Base-by-base conservation (phyloP, 441 rosid genomes). In the Pelargonium fulgidum region DNA sequence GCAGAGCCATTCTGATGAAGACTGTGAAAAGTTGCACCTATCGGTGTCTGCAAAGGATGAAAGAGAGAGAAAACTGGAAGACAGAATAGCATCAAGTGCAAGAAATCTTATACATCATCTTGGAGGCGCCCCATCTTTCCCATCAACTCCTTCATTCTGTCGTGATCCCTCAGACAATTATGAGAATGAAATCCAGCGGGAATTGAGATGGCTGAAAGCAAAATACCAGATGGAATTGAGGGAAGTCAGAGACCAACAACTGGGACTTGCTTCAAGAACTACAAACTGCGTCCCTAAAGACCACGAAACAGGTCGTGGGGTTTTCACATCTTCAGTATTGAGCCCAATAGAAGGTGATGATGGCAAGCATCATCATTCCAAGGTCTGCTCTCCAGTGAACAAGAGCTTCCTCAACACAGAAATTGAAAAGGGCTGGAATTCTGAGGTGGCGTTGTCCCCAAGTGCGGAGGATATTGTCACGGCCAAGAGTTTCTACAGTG, bases 121-220 rank as follows among this genome's bases (percentile, higher is more conserved):
- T 5, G 50, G 74, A 0, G 75, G 73, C 58, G 82, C 83, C 3
- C 76, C 75, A 19, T 83, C 92, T 3, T 80, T 76, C 66, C 75
- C 83, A 3, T 67, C 69, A 1, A 39, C 67, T 66, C 79, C 82
- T 22, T 75, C 87, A 4, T 24, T 76, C 64, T 72, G 74, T 70
- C 69, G 59, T 64, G 84, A 81, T 48, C 76, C 75, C 61, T 22
- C 73, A 0, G 80, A 80, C 47, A 70, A 77, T 68, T 59, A 75
- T 0, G 89, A 84, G 76, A 80, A 69, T 52, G 85, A 81, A 67
- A 67, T 80, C 59, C 86, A 82, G 74, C 93, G 76, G 66, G 86
- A 87, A 70, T 52, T 85, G 10, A 82, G 96, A 81, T 85, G 96
- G 96, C 84, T 80, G 7, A 90, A 84, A 76, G 95, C 91, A n/a